Evolutionary conservation across 139 green algal species (phyloP), one percentile per base, ranked within the genome.

Genomic region (Desmodesmus armatus): DNA sequence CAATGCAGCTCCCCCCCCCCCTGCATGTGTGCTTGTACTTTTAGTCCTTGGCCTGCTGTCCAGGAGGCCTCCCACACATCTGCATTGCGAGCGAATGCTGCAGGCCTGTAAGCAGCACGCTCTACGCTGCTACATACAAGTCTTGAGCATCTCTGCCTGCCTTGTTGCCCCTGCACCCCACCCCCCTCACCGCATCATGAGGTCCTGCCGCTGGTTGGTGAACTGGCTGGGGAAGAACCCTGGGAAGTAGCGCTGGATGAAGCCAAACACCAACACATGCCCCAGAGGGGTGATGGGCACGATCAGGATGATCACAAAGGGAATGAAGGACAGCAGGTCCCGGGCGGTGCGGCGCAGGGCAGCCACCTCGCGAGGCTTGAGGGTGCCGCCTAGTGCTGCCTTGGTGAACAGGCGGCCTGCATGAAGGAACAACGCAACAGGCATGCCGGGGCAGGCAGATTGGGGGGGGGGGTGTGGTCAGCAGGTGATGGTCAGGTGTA

Each of bases 231-330:
- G 97, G 90, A 99, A 99, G 87, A 99, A 96, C 76, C 88, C 91
- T 0, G 97, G 97, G 88, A 99, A 99, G 92, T 99, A 99, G 62
- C 91, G 85, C 89, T 99, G 97, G 40, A 99, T 93, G 91, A 99
- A 99, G 44, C 93, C 92, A 88, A 99, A 99, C 31, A 99, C 92
- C 17, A 99, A 90, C 41, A 99, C 97, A 88, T 99, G 97, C 53
- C 97, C 97, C 62, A 99, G 92, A 2, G 97, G 97, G 3, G 96
- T 98, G 29, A 99, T 87, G 7, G 97, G 97, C 23, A 96, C 90
- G 87, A 99, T 98, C 39, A 99, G 93, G 89, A 99, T 99, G 91
- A 99, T 96, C 86, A 92, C 94, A 87, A 99, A 99, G 55, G 97
- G 97, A 25, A 99, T 91, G 85, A 99, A 98, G 19, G 94, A 94